Base-by-base conservation (phyloP, 1,284 basidiomycete genomes). In the Phellopilus nigrolimitatus region DNA sequence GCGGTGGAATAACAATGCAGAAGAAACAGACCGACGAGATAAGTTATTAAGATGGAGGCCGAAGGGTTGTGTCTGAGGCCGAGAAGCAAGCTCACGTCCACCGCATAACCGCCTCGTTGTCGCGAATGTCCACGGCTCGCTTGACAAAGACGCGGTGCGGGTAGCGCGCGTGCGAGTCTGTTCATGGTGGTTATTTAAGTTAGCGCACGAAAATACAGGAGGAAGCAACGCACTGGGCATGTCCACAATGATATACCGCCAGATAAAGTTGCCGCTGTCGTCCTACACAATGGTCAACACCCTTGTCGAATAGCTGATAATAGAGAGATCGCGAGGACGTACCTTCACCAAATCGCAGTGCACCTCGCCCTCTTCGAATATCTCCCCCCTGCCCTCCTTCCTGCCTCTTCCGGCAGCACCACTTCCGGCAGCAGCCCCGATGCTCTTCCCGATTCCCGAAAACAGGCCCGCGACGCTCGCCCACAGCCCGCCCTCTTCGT, bases 261-360 rank as follows among this genome's bases (percentile, higher is more conserved):
- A 86, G 49, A 83, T 76, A 63, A 88, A 91, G 62, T 84, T 82
- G 4, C 87, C 88, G 50, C 82, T 75, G 42, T 78, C 77, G 58
- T 89, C 84, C 86, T 90, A 61, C 49, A 53, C 64, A 45, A 59
- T 34, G 53, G 43, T 56, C 40, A 31, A 57, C 53, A 46, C 62
- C 55, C 21, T 53, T 47, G 41, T 30, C 28, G 49, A 47, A 25
- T 24, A 24, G 46, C 41, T 33, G 22, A 45, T 31, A 28, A 56
- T 36, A 33, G 41, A 50, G 24, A 42, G 45, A 38, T 48, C 47
- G 3, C 15, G 28, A 42, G 22, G 30, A 70, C 79, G 52, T 65
- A 88, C 87, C 72, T 79, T 79, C 55, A 88, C 71, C 38, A 89
- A 71, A 65, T 87, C 82, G 9, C 80, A 88, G 64, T 90, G 88